Percentiles rank a stretch among this genome's conserved stretches.
Conservation (phyloP, 257 asterid species). For the Avicennia marina region DNA sequence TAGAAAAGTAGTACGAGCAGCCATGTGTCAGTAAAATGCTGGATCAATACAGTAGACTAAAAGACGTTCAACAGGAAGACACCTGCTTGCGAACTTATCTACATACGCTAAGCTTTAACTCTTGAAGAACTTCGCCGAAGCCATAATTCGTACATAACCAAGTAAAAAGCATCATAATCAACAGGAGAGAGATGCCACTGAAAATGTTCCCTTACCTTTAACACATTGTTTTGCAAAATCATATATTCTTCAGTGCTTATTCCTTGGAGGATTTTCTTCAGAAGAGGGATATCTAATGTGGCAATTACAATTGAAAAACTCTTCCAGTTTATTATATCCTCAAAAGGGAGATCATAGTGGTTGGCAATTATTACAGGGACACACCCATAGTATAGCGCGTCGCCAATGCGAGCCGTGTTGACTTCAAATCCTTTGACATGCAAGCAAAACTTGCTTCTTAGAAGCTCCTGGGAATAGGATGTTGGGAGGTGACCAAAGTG, state of each 20-base stretch:
- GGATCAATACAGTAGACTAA: too few species aligned
- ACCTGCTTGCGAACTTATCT: too few species aligned
- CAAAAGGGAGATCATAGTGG: constrained; percentile 88
- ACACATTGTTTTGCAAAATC: constrained; percentile 40
- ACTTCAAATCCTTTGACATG: constrained; percentile 92
- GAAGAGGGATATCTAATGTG: constrained; percentile 66
- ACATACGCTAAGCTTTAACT: constrained; percentile 11
- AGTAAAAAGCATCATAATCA: constrained; percentile 77
- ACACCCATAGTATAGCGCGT: constrained; percentile 76
- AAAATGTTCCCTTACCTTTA: constrained; percentile 65
- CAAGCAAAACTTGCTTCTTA: constrained; percentile 75
- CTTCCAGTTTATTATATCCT: constrained; percentile 69
- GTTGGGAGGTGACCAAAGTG: constrained; percentile 49
- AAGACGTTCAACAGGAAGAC: too few species aligned
- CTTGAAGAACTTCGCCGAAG: constrained; percentile 51
- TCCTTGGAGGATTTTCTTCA: constrained; percentile 57
- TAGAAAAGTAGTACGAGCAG: too few species aligned
- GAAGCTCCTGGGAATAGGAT: constrained; percentile 57
- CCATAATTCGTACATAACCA: constrained; percentile 90
- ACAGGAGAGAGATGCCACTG: constrained; percentile 72
- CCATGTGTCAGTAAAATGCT: too few species aligned
- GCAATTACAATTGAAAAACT: constrained; percentile 69
- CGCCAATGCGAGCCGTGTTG: constrained; percentile 89
- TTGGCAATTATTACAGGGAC: constrained; percentile 85
- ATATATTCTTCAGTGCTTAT: constrained; percentile 36